phyloP scores from a whole-genome alignment of 345 rosid species.

The Pistacia atlantica region DNA sequence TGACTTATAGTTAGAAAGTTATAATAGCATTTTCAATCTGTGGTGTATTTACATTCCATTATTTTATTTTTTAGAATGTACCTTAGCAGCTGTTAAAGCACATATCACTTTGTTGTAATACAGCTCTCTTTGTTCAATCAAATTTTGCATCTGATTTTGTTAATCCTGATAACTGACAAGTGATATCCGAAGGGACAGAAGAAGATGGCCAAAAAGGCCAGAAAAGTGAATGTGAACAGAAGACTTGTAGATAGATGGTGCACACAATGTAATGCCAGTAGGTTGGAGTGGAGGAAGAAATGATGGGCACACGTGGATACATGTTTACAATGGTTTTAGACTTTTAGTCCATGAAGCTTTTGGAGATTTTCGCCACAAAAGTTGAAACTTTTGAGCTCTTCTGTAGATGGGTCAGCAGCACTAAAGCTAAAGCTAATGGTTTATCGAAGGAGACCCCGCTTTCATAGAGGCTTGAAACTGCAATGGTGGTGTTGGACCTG shows the following conservation, averaged over 20 bases:
- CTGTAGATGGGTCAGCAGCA: neutral
- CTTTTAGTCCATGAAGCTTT: neutral
- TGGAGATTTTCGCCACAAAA: neutral
- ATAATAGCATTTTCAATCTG: neutral
- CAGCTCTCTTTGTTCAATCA: neutral
- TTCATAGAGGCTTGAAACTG: neutral
- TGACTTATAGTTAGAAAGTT: neutral
- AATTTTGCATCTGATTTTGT: neutral
- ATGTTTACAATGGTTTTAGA: neutral
- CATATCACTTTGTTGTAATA: neutral
- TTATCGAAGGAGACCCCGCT: neutral
- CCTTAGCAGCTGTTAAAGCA: neutral
- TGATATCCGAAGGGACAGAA: neutral
- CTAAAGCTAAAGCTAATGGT: neutral
- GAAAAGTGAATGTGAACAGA: constrained; percentile 2
- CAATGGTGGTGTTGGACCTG: neutral
- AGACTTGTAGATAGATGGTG: neutral
- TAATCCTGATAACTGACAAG: no score
- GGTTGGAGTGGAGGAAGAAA: neutral
- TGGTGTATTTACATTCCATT: constrained; percentile 5
- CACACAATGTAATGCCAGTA: neutral
- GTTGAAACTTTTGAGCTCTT: neutral
- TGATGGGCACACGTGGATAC: constrained; percentile 1
- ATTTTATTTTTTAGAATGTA: constrained; percentile 4
- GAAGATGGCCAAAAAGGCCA: neutral